phyloP scores from a whole-genome alignment of 2,329 filamentous ascomycete species.

The Tolypocladium amazonense region DNA sequence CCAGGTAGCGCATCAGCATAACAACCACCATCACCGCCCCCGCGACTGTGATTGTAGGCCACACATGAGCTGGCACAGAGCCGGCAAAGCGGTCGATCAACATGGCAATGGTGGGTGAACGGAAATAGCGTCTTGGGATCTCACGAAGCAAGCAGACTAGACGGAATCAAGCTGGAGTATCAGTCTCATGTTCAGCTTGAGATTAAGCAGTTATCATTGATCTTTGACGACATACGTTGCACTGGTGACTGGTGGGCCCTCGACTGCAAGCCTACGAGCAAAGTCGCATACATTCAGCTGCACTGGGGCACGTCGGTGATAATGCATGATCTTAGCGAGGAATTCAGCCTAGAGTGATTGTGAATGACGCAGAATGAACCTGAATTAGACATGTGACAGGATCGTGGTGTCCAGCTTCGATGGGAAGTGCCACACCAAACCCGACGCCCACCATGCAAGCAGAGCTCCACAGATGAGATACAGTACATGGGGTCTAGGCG shows the following conservation, averaged over 20 bases:
- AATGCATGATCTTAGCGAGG: neutral
- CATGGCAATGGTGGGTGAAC: neutral
- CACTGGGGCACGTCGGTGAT: neutral
- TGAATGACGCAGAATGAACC: neutral
- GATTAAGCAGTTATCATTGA: too few species aligned
- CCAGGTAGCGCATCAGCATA: neutral
- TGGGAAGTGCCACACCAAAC: neutral
- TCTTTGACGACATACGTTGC: neutral
- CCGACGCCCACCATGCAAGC: neutral
- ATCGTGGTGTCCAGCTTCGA: neutral
- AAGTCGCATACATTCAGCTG: neutral
- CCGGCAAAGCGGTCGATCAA: neutral
- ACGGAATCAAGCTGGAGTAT: neutral
- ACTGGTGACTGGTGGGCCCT: neutral
- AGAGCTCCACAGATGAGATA: neutral
- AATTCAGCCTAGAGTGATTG: neutral
- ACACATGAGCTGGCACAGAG: neutral
- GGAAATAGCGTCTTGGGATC: neutral
- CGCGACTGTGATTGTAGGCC: neutral
- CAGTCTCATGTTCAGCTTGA: neutral
- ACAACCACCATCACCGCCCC: constrained; percentile 1
- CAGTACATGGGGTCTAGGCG: neutral
- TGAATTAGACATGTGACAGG: neutral
- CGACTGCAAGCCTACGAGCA: neutral
- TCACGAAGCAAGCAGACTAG: neutral